These are phyloP conservation scores for Syzygium aqueum DNA, from an alignment of 345 rosid genomes.

Conservation along the genomic window DNA sequence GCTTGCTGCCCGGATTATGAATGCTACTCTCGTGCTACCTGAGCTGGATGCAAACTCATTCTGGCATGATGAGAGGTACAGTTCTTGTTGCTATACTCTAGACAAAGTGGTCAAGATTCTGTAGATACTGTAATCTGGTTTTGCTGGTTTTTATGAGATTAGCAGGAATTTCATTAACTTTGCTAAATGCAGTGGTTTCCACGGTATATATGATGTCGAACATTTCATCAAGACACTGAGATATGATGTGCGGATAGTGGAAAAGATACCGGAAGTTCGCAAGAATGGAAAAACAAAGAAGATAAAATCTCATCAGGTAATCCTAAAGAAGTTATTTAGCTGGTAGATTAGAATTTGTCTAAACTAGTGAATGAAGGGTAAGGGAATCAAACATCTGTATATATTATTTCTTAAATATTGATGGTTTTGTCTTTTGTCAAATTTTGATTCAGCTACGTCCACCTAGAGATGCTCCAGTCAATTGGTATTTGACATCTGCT, in stretches of 20 bases:
- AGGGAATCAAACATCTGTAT: neutral
- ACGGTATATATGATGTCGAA: constrained; percentile 90
- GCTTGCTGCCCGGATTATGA: constrained; percentile 99
- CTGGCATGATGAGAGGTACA: constrained; percentile 97
- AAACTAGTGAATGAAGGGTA: neutral
- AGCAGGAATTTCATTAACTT: neutral
- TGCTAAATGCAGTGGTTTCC: constrained; percentile 60
- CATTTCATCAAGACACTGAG: constrained; percentile 77
- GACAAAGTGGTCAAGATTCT: neutral
- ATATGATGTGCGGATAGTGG: constrained; percentile 81
- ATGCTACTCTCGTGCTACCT: constrained; percentile 95
- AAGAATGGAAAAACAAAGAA: constrained; percentile 87
- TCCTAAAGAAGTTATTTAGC: neutral
- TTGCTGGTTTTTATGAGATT: neutral
- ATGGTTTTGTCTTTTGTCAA: neutral
- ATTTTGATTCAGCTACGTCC: constrained; percentile 57
- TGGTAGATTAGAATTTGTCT: neutral
- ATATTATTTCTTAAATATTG: neutral
- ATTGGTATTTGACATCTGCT: constrained; percentile 84
- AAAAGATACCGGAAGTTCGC: constrained; percentile 73
- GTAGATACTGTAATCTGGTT: neutral
- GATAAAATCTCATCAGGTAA: constrained; percentile 87
- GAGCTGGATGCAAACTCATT: constrained; percentile 97
- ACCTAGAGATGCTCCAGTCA: constrained; percentile 87
- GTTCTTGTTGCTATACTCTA: neutral